Evolutionary conservation across 768 basidiomycete species (phyloP).

Genomic region (Cytidiella melzeri): DNA sequence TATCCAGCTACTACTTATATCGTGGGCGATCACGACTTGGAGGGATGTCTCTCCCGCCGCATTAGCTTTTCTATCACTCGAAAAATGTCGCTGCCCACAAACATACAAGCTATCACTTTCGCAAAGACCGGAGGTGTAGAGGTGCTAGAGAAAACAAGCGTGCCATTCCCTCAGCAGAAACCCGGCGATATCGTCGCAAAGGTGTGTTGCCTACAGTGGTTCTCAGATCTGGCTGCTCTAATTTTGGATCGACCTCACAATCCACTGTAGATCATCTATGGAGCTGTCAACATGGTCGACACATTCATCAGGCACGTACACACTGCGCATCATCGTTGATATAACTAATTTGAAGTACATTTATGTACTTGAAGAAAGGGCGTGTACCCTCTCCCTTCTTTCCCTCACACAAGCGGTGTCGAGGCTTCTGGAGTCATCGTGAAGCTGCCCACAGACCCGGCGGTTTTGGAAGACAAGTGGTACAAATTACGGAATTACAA

Average conservation of each 20-base stretch:
- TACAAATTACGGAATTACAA: slow-evolving; percentile 60
- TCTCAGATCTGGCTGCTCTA: not conserved
- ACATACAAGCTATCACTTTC: slow-evolving; percentile 68
- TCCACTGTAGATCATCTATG: slow-evolving; percentile 71
- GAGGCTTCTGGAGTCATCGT: slow-evolving; percentile 78
- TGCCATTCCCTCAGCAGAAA: slow-evolving; percentile 60
- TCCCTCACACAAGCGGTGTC: slow-evolving; percentile 67
- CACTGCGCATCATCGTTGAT: slow-evolving; percentile 13
- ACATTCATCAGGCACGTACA: slow-evolving; percentile 70
- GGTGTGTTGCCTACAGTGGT: slow-evolving; percentile 17
- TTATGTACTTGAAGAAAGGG: slow-evolving; percentile 60
- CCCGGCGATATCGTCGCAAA: slow-evolving; percentile 55
- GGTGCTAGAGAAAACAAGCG: slow-evolving; percentile 58
- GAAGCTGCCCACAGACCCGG: slow-evolving; percentile 61
- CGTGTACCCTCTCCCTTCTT: slow-evolving; percentile 49
- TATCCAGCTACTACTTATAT: too few species aligned
- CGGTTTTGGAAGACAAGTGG: slow-evolving; percentile 53
- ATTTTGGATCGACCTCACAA: not conserved
- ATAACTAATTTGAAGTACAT: too few species aligned
- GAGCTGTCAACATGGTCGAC: slow-evolving; percentile 86
- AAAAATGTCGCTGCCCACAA: slow-evolving; percentile 50
- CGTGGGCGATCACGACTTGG: too few species aligned
- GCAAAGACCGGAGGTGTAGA: slow-evolving; percentile 70
- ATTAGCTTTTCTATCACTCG: too few species aligned
- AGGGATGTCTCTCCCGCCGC: too few species aligned